Percentiles rank a stretch among this genome's conserved stretches.
Evolutionary conservation across 805 yeast genomes (phyloP).

Genomic region (Metschnikowia hibisci): DNA sequence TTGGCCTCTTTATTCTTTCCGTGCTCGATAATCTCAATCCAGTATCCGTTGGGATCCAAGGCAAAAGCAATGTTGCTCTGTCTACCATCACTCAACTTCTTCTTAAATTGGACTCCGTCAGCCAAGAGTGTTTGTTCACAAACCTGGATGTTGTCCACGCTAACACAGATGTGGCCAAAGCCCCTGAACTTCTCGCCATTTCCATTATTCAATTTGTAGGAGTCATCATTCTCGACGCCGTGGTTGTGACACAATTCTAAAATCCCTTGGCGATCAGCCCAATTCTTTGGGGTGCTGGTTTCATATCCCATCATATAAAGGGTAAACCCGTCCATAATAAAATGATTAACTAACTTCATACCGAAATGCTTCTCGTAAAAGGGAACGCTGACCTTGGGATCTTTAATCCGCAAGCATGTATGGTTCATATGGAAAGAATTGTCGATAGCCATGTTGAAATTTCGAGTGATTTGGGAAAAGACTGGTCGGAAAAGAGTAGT

Average conservation of each 20-base stretch:
- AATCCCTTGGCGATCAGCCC: slow-evolving; percentile 58
- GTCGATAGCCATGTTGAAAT: slow-evolving; percentile 29
- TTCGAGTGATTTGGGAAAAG: neutral
- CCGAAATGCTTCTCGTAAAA: slow-evolving; percentile 78
- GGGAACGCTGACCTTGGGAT: slow-evolving; percentile 66
- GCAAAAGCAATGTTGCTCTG: slow-evolving; percentile 92
- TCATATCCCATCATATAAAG: slow-evolving; percentile 67
- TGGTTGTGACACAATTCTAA: slow-evolving; percentile 81
- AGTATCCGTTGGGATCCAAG: slow-evolving; percentile 93
- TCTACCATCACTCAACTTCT: slow-evolving; percentile 84
- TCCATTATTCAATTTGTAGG: slow-evolving; percentile 68
- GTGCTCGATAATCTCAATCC: slow-evolving; percentile 85
- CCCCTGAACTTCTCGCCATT: slow-evolving; percentile 83
- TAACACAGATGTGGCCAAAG: slow-evolving; percentile 88
- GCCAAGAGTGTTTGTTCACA: slow-evolving; percentile 57
- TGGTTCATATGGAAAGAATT: slow-evolving; percentile 51
- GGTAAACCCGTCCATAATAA: slow-evolving; percentile 53
- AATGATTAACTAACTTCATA: slow-evolving; percentile 53
- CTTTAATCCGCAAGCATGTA: slow-evolving; percentile 76
- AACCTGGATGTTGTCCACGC: slow-evolving; percentile 73
- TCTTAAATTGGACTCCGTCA: slow-evolving; percentile 71
- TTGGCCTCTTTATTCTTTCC: slow-evolving; percentile 39
- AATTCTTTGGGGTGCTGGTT: slow-evolving; percentile 38
- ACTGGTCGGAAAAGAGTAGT: too few relatives aligned
- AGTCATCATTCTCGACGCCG: slow-evolving; percentile 59